Evolutionary conservation across 2,329 filamentous ascomycete genomes (phyloP).

Genomic region (Talaromyces sp.): DNA sequence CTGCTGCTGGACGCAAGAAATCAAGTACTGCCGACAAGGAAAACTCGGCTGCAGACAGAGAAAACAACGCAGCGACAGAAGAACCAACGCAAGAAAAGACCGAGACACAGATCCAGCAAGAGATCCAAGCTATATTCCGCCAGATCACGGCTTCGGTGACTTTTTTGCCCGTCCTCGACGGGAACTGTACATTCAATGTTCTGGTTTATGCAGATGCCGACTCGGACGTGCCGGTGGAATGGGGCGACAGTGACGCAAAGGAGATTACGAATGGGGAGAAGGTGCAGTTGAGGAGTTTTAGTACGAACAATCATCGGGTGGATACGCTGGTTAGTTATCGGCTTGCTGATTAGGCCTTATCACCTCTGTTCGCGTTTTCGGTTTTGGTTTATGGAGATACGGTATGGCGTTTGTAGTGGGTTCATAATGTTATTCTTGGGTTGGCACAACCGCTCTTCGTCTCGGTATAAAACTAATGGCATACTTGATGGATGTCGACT

Average conservation of each 20-base stretch:
- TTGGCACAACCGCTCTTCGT: background rate
- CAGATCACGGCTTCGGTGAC: conserved; percentile 98
- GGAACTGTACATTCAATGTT: conserved; percentile 97
- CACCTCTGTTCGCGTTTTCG: background rate
- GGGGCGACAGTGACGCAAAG: conserved; percentile 97
- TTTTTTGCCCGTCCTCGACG: conserved; percentile 87
- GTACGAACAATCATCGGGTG: conserved; percentile 88
- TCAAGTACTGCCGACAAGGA: conserved; percentile 40
- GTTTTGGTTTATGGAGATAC: background rate
- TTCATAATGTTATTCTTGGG: background rate
- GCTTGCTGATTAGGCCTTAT: conserved; percentile 36
- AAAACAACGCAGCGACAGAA: conserved; percentile 28
- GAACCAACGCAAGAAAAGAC: conserved; percentile 64
- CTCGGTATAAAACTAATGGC: background rate
- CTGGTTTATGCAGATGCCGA: conserved; percentile 96
- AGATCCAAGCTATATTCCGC: conserved; percentile 94
- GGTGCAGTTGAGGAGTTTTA: conserved; percentile 92
- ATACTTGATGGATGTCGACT: background rate
- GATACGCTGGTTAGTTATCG: conserved; percentile 95
- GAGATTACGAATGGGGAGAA: conserved; percentile 94
- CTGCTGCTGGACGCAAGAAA: conserved; percentile 49
- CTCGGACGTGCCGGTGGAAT: conserved; percentile 93
- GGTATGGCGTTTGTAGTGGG: background rate
- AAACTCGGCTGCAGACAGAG: conserved; percentile 54
- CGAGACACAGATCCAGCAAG: conserved; percentile 87